phyloP scores from a whole-genome alignment of 2,329 filamentous ascomycete genomes.

The Pseudomassariella vexata region DNA sequence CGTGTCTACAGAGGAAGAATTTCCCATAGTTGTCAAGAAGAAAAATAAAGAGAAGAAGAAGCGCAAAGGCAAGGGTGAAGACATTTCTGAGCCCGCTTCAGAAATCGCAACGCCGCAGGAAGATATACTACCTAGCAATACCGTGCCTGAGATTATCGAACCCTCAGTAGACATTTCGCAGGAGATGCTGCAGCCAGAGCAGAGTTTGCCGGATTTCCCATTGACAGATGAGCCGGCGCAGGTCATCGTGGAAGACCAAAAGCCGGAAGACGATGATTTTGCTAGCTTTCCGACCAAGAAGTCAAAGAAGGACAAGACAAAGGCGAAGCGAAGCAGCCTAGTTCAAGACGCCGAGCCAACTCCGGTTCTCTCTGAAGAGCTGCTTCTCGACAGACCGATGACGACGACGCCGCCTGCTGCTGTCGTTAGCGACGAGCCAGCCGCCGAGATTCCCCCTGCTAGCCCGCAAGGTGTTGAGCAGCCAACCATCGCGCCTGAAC shows the following conservation, averaged over 20 bases:
- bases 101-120: slow-evolving; percentile 6
- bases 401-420: too few species aligned
- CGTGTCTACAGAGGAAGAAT: slow-evolving; percentile 13
- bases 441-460: too few species aligned
- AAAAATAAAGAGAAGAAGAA: slow-evolving; percentile 22
- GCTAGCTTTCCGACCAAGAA: slow-evolving; percentile 12
- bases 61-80: slow-evolving; percentile 14
- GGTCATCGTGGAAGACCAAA: slow-evolving; percentile 5
- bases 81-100: slow-evolving; percentile 11
- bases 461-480: too few species aligned
- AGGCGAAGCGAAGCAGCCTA: slow-evolving; percentile 15
- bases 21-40: slow-evolving; percentile 17
- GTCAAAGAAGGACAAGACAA: slow-evolving; percentile 29
- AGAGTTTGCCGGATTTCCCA: slow-evolving; percentile 5
- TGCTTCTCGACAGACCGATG: too few species aligned
- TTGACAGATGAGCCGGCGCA: slow-evolving; percentile 6
- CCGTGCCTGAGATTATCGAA: slow-evolving; percentile 6
- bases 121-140: slow-evolving; percentile 4
- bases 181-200: slow-evolving; percentile 6
- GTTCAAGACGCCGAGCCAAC: slow-evolving; percentile 1
- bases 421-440: too few species aligned
- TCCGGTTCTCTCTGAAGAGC: background rate
- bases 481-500: too few species aligned
- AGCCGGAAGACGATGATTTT: slow-evolving; percentile 2
- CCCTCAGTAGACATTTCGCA: slow-evolving; percentile 3